A percentile compares a stretch with the other conserved stretches of the same genome.
Evolutionary conservation across 2,329 filamentous ascomycete species (phyloP).

Genomic region (Ramularia endophylla): DNA sequence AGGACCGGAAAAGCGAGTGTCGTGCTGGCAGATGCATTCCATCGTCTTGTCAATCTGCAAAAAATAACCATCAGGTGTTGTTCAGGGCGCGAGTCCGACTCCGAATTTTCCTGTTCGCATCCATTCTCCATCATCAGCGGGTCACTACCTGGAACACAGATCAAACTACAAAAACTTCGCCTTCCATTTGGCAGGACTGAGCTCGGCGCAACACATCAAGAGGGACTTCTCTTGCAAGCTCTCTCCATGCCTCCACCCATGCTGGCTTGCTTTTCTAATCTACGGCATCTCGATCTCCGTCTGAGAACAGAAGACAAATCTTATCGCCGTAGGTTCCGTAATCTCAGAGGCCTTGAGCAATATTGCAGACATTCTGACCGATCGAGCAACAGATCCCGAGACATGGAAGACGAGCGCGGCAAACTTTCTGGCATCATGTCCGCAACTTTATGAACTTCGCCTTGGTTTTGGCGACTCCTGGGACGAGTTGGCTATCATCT

Average conservation of each 20-base stretch:
- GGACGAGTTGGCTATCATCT: neutral
- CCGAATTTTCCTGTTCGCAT: neutral
- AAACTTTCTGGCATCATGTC: neutral
- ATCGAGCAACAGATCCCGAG: neutral
- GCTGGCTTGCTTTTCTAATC: neutral
- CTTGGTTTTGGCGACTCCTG: neutral
- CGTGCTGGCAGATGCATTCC: neutral
- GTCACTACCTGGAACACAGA: neutral
- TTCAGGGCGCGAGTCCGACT: neutral
- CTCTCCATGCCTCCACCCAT: neutral
- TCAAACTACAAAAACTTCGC: neutral
- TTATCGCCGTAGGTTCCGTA: slow-evolving; percentile 2
- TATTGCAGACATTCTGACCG: too few relatives aligned
- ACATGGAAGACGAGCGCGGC: neutral
- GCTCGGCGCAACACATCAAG: too few relatives aligned
- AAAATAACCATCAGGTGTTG: neutral
- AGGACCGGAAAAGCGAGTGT: neutral
- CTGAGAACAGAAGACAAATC: neutral
- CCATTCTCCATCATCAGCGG: neutral
- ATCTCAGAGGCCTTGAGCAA: too few relatives aligned
- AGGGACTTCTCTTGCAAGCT: slow-evolving; percentile 1
- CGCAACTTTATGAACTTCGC: neutral
- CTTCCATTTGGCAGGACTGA: too few relatives aligned
- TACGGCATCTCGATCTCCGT: neutral
- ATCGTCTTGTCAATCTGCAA: neutral